Base-by-base conservation (phyloP, 192 early-diverging fungal genomes). In the Paraglomus occultum region DNA sequence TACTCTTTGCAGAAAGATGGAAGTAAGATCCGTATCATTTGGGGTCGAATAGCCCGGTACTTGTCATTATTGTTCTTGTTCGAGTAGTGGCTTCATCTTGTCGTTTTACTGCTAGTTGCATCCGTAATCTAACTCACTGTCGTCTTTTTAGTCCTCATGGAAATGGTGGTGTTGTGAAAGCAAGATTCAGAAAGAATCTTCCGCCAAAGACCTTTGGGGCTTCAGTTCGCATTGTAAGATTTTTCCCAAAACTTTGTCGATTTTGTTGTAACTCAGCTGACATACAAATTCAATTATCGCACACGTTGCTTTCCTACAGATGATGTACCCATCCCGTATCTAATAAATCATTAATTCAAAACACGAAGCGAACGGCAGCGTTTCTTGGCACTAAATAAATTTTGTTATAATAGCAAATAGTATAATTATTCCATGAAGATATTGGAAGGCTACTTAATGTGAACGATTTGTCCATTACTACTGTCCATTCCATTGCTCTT, bases 121-220 rank as follows among this genome's bases (percentile, higher is more conserved):
- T 31, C 22, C 31, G 15, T 17, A 66, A 51, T 11, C n/a, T 51
- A 38, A 40, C 40, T 66, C 15, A 57, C 17, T 57, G 31, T 20
- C 11, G 38, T 20, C 12, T 40, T 7, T 10, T 51, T 22, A 70
- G 67, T 73, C 69, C 94, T 72, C 97, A 99, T 82, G 97, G 96
- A 76, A 96, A 88, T 81, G 91, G 88, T 73, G 96, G 96, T 70
- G 92, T 93, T 61, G 97, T 98, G 74, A 90, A 94, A 80, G 97
- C 96, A 61, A 93, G 90, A 81, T 99, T 99, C 90, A 86, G 90
- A 84, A 88, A 87, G 82, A 98, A 98, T 91, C 89, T 99, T 72
- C 96, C 96, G 67, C 90, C 96, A 75, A 90, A 89, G 84, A 84
- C 88, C 70, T 95, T 98, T 83, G 96, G 96, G 83, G 88, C 94